A percentile compares a stretch with the other conserved stretches of the same genome.
Evolutionary conservation across 495 filamentous ascomycete genomes (phyloP).

Genomic region (Annulohypoxylon bovei): DNA sequence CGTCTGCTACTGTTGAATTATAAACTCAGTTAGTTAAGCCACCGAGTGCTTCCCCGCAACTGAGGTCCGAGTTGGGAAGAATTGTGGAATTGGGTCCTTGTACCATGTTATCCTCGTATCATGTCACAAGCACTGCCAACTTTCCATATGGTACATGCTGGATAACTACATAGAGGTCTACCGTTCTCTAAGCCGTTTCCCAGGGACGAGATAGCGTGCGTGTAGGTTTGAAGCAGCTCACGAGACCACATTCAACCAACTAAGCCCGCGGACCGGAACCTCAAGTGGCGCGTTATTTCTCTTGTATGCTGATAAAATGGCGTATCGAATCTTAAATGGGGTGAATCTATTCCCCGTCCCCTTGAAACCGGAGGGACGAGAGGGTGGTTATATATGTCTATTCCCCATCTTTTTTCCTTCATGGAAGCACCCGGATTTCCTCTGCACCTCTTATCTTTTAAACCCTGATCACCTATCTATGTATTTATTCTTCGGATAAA

Average conservation of each 20-base stretch:
- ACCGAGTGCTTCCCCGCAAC: slow-evolving; percentile 23
- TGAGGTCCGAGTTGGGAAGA: slow-evolving; percentile 22
- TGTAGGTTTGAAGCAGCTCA: slow-evolving; percentile 13
- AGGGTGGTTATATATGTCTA: background rate
- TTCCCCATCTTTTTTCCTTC: slow-evolving; percentile 13
- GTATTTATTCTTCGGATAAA: background rate
- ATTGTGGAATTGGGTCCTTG: background rate
- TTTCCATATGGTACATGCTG: background rate
- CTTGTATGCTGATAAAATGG: background rate
- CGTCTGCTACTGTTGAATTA: background rate
- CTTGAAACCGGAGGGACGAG: background rate
- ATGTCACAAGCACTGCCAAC: slow-evolving; percentile 12
- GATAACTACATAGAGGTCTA: background rate
- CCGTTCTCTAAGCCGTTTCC: background rate
- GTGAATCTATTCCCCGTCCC: background rate
- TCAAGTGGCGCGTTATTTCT: slow-evolving; percentile 8
- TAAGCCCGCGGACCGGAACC: slow-evolving; percentile 15
- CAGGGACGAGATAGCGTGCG: background rate
- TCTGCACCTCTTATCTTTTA: background rate
- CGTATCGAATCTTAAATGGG: slow-evolving; percentile 30
- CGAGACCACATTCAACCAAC: slow-evolving; percentile 8
- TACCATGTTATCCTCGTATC: slow-evolving; percentile 25
- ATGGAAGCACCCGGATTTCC: slow-evolving; percentile 8
- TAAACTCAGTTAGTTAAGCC: slow-evolving; percentile 8
- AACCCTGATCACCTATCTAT: background rate